Evolutionary conservation across 306 rosid genomes (phyloP).

Genomic region (Vigna angularis): DNA sequence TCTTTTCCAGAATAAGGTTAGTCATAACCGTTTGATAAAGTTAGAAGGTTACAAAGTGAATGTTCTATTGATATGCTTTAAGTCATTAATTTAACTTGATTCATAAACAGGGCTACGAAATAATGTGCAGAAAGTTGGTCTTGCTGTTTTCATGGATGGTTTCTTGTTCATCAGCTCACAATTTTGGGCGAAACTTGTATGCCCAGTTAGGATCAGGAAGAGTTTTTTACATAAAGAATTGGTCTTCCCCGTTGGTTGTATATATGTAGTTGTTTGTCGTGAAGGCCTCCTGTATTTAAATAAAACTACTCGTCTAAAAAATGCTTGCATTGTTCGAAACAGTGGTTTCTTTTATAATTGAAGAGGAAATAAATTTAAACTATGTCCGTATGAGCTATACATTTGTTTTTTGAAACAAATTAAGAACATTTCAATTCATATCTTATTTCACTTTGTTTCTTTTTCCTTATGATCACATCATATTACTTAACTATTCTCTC

Average conservation of each 20-base stretch:
- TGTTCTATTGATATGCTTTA: background rate
- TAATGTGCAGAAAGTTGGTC: slow-evolving; percentile 35
- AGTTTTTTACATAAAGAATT: background rate
- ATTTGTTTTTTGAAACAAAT: no score
- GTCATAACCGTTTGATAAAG: background rate
- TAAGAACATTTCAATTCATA: no score
- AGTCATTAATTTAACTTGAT: slow-evolving; percentile 4
- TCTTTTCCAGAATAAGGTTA: slow-evolving; percentile 25
- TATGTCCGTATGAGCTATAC: background rate
- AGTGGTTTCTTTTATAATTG: background rate
- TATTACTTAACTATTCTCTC: background rate
- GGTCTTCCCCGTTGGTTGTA: slow-evolving; percentile 26
- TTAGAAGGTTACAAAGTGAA: background rate
- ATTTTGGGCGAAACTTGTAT: slow-evolving; percentile 17
- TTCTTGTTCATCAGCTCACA: background rate
- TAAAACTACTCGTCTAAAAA: background rate
- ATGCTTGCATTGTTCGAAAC: background rate
- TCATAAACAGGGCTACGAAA: background rate
- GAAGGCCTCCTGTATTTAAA: background rate
- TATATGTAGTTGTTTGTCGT: background rate
- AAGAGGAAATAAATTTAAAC: background rate
- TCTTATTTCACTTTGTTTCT: background rate
- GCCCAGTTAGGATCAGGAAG: background rate
- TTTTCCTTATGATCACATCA: background rate
- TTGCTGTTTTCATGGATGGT: slow-evolving; percentile 9